Evolutionary conservation across 192 early-diverging fungal genomes (phyloP).

Genomic region (Backusella liffmaniae): DNA sequence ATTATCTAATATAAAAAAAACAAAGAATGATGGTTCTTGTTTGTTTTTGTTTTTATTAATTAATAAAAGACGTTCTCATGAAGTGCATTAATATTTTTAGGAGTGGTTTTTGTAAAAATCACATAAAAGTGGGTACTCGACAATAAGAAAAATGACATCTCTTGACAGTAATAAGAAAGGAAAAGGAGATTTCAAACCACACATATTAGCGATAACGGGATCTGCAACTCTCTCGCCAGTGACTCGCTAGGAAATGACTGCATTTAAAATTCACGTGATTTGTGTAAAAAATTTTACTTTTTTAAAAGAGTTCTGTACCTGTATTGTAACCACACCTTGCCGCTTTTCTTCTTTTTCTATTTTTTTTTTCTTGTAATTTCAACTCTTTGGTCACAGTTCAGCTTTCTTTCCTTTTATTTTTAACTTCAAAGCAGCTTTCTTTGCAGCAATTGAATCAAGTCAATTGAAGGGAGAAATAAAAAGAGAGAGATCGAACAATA

Average conservation of each 20-base stretch:
- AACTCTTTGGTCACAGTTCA: neutral
- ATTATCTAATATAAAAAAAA: neutral
- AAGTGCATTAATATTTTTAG: neutral
- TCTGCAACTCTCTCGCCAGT: neutral
- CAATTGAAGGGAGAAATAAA: neutral
- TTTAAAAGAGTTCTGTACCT: slow-evolving; percentile 1
- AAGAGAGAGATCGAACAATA: neutral
- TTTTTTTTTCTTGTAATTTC: neutral
- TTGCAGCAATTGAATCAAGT: neutral
- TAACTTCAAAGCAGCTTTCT: neutral
- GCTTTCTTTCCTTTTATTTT: neutral
- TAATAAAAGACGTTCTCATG: neutral
- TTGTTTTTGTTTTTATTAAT: neutral
- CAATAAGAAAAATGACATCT: neutral
- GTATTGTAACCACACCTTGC: neutral
- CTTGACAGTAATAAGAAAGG: neutral
- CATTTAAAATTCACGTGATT: neutral
- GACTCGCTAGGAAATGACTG: neutral
- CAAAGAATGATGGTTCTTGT: neutral
- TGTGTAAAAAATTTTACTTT: neutral
- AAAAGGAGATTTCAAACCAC: neutral
- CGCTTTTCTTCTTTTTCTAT: neutral
- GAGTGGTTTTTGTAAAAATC: neutral
- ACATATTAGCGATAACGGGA: neutral
- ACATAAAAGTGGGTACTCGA: neutral